phyloP scores from a whole-genome alignment of 2,329 filamentous ascomycete species.

The Cladophialophora exuberans region DNA sequence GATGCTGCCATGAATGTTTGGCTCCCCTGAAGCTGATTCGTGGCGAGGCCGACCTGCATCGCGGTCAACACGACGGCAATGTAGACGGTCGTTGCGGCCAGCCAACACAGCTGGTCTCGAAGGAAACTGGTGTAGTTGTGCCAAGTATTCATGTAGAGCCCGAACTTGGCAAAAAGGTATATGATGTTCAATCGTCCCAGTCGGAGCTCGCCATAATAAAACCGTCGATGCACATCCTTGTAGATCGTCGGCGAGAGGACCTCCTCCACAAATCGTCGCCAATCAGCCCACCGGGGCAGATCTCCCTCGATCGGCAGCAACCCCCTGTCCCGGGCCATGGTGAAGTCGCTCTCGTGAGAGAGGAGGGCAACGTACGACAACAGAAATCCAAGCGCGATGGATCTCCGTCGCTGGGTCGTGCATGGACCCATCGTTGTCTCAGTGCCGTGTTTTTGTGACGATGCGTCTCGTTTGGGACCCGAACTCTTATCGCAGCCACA shows the following conservation, averaged over 20 bases:
- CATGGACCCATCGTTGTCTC: no score
- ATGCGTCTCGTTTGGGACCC: no score
- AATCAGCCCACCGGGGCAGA: not conserved
- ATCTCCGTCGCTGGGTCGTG: no score
- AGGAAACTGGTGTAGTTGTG: conserved; percentile 29
- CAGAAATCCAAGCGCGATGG: not conserved
- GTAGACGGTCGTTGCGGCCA: conserved; percentile 35
- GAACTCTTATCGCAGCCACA: no score
- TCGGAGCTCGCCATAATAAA: not conserved
- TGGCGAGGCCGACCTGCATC: conserved; percentile 40
- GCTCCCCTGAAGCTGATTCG: conserved; percentile 35
- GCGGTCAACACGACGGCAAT: conserved; percentile 37
- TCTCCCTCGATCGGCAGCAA: not conserved
- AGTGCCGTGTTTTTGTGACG: no score
- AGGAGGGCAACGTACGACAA: not conserved
- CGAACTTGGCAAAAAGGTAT: not conserved
- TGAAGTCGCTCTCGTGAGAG: not conserved
- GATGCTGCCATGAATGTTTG: conserved; percentile 47
- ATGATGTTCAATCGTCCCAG: not conserved
- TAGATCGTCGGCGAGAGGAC: not conserved
- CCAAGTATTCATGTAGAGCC: not conserved
- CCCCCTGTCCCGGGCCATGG: not conserved
- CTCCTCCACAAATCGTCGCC: not conserved
- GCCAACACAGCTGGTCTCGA: conserved; percentile 29
- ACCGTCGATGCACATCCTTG: not conserved